phyloP scores from a whole-genome alignment of 257 asterid genomes.

The Solanum megistacrolobum region DNA sequence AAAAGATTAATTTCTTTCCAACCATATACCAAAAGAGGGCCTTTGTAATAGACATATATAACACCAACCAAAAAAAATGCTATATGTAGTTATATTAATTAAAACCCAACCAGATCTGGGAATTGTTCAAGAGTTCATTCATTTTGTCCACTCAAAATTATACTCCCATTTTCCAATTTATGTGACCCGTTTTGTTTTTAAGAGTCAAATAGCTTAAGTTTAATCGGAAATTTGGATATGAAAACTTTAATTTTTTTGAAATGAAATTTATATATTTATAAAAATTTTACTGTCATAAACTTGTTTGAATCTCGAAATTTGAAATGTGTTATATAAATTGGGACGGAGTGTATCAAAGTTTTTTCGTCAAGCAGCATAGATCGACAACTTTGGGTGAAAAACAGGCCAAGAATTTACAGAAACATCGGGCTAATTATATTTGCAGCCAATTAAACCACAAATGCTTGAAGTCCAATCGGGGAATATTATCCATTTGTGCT shows the following conservation, averaged over 20 bases:
- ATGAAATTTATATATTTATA: too few relatives aligned
- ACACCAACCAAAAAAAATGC: too few relatives aligned
- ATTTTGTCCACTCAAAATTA: background rate
- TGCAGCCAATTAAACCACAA: background rate
- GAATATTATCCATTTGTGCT: background rate
- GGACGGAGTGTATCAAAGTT: background rate
- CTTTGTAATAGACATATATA: background rate
- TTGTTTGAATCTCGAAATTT: too few relatives aligned
- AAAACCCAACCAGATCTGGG: background rate
- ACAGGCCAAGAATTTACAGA: background rate
- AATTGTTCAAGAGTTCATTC: background rate
- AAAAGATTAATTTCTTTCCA: background rate
- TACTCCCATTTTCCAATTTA: too few relatives aligned
- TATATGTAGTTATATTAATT: too few relatives aligned
- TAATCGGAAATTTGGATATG: too few relatives aligned
- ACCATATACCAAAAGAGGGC: background rate
- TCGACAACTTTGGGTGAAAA: background rate
- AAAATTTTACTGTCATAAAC: too few relatives aligned
- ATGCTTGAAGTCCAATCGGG: background rate
- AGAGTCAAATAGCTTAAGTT: too few relatives aligned
- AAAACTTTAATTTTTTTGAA: too few relatives aligned
- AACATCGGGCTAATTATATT: background rate
- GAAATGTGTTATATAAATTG: too few relatives aligned
- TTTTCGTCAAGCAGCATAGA: too few relatives aligned
- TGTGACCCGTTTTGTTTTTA: fast-evolving